These are phyloP conservation scores for Ophiostoma fasciatum DNA, from an alignment of 2,329 filamentous ascomycete species.

Conservation along the genomic window DNA sequence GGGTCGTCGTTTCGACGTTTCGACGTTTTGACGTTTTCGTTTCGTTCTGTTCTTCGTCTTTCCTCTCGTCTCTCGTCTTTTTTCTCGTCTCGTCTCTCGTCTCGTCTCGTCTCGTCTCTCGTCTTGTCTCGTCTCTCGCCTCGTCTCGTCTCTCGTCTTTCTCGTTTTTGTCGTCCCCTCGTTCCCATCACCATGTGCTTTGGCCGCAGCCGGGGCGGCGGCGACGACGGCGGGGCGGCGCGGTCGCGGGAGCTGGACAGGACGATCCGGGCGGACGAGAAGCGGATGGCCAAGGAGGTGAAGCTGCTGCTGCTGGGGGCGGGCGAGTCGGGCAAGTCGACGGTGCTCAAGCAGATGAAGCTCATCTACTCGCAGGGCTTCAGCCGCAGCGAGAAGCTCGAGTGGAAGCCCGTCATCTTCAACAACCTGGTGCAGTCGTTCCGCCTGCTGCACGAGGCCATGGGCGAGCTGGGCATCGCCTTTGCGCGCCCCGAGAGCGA, in stretches of 20 bases:
- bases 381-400: conserved; percentile 73
- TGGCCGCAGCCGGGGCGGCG: conserved; percentile 36
- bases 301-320: conserved; percentile 89
- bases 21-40: too few relatives aligned
- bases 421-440: conserved; percentile 89
- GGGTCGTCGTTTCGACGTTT: too few relatives aligned
- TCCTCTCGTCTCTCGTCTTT: too few relatives aligned
- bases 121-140: too few relatives aligned
- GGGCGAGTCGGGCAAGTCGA: conserved; percentile 91
- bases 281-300: conserved; percentile 71
- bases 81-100: too few relatives aligned
- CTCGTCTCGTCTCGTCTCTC: too few relatives aligned
- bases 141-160: too few relatives aligned
- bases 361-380: conserved; percentile 93
- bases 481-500: conserved; percentile 70
- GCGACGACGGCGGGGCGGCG: conserved; percentile 31
- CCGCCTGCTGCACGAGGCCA: conserved; percentile 78
- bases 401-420: conserved; percentile 92
- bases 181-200: conserved; percentile 55
- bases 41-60: too few relatives aligned
- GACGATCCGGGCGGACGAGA: conserved; percentile 73
- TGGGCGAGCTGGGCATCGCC: conserved; percentile 67
- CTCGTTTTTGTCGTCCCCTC: too few relatives aligned
- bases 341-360: conserved; percentile 97
- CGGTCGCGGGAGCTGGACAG: conserved; percentile 72